Evolutionary conservation across 2,329 filamentous ascomycete species (phyloP).

Genomic region (Trichoderma sp.): DNA sequence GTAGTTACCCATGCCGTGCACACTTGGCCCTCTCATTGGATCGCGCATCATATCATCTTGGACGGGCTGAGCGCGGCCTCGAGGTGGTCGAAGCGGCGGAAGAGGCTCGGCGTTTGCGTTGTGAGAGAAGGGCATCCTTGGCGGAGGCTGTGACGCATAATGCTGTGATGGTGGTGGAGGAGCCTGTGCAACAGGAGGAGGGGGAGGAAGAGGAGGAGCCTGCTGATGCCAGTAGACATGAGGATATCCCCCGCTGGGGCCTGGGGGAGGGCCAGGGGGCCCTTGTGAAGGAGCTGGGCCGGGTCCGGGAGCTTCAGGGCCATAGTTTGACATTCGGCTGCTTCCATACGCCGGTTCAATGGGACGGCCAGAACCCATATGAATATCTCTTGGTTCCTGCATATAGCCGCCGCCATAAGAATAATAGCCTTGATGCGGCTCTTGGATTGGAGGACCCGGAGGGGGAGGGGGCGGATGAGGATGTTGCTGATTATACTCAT

Average conservation of each 20-base stretch:
- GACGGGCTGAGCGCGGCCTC: conserved; percentile 42
- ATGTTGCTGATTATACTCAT: conserved; percentile 38
- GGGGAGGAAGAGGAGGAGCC: conserved; percentile 34
- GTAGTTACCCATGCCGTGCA: conserved; percentile 38
- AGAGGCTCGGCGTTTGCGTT: conserved; percentile 43
- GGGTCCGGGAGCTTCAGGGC: conserved; percentile 35
- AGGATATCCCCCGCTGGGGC: conserved; percentile 34
- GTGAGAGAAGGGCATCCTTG: conserved; percentile 44
- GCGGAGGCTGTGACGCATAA: conserved; percentile 32
- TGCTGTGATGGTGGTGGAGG: conserved; percentile 29
- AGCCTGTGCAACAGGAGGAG: conserved; percentile 35
- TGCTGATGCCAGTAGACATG: conserved; percentile 44
- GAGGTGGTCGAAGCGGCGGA: conserved; percentile 46
- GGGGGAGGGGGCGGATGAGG: conserved; percentile 32
- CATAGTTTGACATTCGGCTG: conserved; percentile 41
- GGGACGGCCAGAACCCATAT: conserved; percentile 39
- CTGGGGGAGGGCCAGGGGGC: conserved; percentile 18
- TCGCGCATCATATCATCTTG: conserved; percentile 43
- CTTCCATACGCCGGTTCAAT: conserved; percentile 41
- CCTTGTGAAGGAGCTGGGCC: conserved; percentile 23
- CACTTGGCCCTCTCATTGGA: conserved; percentile 38
- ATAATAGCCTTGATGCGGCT: conserved; percentile 37
- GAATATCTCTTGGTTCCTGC: conserved; percentile 38
- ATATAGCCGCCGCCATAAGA: conserved; percentile 38
- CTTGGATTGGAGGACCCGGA: conserved; percentile 24